phyloP scores from a whole-genome alignment of 805 yeast genomes.

The Tetrapisispora phaffii region DNA sequence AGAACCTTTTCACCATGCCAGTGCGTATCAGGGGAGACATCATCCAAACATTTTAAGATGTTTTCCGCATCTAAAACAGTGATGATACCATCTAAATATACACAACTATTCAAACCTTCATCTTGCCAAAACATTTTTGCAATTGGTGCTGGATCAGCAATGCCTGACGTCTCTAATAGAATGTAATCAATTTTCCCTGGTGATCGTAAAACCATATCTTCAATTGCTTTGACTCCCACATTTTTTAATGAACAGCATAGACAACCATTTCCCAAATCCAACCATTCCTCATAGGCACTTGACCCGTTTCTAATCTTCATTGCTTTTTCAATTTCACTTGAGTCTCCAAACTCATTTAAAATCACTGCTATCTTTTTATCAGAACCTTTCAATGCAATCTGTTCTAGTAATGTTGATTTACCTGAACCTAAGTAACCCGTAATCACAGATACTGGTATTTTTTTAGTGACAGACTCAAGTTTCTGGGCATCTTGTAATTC shows the following conservation, averaged over 20 bases:
- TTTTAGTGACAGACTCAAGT: constrained; percentile 12
- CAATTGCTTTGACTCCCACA: constrained; percentile 90
- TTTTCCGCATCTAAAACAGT: constrained; percentile 76
- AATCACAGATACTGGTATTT: constrained; percentile 83
- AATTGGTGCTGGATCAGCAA: constrained; percentile 96
- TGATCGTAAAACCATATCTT: constrained; percentile 63
- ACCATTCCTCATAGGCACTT: constrained; percentile 76
- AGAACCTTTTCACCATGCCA: constrained; percentile 44
- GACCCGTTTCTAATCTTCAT: constrained; percentile 51
- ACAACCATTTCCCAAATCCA: constrained; percentile 94
- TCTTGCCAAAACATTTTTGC: constrained; percentile 98
- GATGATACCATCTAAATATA: constrained; percentile 83
- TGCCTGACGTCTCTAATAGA: constrained; percentile 87
- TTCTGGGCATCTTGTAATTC: neutral
- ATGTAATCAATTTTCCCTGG: constrained; percentile 78
- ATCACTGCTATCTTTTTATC: constrained; percentile 77
- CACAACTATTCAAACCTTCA: constrained; percentile 72
- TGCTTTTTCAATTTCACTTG: constrained; percentile 80
- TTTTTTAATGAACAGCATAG: constrained; percentile 94
- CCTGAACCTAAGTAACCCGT: constrained; percentile 96
- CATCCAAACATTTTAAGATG: constrained; percentile 56
- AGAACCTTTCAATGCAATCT: constrained; percentile 55
- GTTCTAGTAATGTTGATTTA: constrained; percentile 74
- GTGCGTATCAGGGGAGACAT: constrained; percentile 50
- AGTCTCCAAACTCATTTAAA: constrained; percentile 85